Percentiles rank a stretch among this genome's conserved stretches.
These are phyloP conservation scores for Sporisorium scitamineum DNA, from an alignment of 1,284 basidiomycete genomes.

Conservation along the genomic window DNA sequence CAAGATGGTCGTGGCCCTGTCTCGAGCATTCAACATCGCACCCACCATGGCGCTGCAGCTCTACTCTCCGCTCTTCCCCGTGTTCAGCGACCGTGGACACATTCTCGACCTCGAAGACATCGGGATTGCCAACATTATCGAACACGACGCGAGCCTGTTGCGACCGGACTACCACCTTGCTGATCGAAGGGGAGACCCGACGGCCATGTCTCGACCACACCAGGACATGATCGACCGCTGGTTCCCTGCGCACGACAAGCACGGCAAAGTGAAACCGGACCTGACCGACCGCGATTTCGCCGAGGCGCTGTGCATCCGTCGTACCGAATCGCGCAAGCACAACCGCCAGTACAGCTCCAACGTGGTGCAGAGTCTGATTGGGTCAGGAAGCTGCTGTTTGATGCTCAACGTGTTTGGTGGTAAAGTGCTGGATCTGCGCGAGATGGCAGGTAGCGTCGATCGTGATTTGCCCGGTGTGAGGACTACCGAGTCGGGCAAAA, in stretches of 20 bases:
- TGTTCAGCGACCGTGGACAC: conserved; percentile 24
- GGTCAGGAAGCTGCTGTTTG: conserved; percentile 44
- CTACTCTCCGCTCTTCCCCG: conserved; percentile 42
- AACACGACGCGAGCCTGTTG: conserved; percentile 43
- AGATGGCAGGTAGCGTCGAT: conserved; percentile 38
- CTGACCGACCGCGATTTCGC: conserved; percentile 40
- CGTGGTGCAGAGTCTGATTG: conserved; percentile 37
- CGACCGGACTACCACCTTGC: conserved; percentile 37
- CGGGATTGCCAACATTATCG: conserved; percentile 35
- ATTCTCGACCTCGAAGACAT: conserved; percentile 36
- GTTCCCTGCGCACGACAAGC: conserved; percentile 39
- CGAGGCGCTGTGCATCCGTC: conserved; percentile 27
- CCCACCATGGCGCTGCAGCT: conserved; percentile 53
- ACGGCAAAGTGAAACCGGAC: conserved; percentile 22
- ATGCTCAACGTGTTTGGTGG: conserved; percentile 49
- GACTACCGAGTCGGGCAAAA: conserved; percentile 13
- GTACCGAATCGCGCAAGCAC: conserved; percentile 23
- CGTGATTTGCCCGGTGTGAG: conserved; percentile 26
- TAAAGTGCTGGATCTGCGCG: conserved; percentile 33
- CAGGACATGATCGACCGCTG: conserved; percentile 48
- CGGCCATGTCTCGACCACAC: conserved; percentile 37
- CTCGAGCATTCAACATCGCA: conserved; percentile 44
- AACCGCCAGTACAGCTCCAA: conserved; percentile 39
- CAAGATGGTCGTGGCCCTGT: conserved; percentile 34
- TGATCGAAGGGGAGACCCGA: conserved; percentile 26